Evolutionary conservation across 768 basidiomycete species (phyloP).

Genomic region (Coprinopsis sp.): DNA sequence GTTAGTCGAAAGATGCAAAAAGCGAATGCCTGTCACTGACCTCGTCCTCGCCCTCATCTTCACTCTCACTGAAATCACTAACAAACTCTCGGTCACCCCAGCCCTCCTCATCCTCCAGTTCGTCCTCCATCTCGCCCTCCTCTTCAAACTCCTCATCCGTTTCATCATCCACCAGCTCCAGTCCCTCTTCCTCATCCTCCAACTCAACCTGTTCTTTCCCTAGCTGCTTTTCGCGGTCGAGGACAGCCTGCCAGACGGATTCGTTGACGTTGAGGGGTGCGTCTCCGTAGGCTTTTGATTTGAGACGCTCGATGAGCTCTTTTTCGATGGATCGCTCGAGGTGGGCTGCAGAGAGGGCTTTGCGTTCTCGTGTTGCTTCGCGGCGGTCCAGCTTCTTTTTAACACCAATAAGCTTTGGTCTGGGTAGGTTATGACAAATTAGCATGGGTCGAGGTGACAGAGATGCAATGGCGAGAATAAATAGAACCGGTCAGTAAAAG

Average conservation of each 20-base stretch:
- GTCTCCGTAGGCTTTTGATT: slow-evolving; percentile 96
- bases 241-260: slow-evolving; percentile 87
- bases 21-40: slow-evolving; percentile 59
- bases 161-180: slow-evolving; percentile 45
- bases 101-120: slow-evolving; percentile 49
- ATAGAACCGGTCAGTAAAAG: not conserved
- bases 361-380: slow-evolving; percentile 88
- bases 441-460: not conserved
- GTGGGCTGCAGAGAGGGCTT: slow-evolving; percentile 92
- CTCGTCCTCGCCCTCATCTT: slow-evolving; percentile 48
- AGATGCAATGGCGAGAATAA: too few species aligned
- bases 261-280: slow-evolving; percentile 98
- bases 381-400: slow-evolving; percentile 97
- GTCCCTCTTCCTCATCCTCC: slow-evolving; percentile 57
- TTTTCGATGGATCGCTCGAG: slow-evolving; percentile 94
- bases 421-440: slow-evolving; percentile 23
- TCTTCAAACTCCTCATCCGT: slow-evolving; percentile 61
- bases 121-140: too few species aligned
- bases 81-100: slow-evolving; percentile 70
- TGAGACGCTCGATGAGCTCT: slow-evolving; percentile 91
- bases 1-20: slow-evolving; percentile 6
- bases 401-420: slow-evolving; percentile 89
- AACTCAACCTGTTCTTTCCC: too few species aligned
- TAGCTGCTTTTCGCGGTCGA: slow-evolving; percentile 78
- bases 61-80: slow-evolving; percentile 68